Base-by-base conservation (phyloP, 73 alveolate species). In the Symbiodinium pilosum region DNA sequence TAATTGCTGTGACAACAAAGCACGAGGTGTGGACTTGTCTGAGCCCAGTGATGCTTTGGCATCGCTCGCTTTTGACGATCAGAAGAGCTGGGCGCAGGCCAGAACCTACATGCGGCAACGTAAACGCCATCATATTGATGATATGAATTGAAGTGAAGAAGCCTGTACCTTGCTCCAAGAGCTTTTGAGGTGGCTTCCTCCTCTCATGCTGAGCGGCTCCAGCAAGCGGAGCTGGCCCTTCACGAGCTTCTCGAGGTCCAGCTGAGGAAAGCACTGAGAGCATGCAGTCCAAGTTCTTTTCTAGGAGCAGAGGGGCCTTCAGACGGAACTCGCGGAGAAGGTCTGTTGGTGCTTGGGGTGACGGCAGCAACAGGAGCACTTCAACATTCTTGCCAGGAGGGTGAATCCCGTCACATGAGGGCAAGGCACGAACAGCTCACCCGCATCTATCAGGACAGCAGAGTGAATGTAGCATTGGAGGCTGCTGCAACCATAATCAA, bases 31-130 rank as follows among this genome's bases (percentile, higher is more conserved):
- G 41, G 95, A 88, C 32, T n/a, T 88, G 47, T 64, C 95, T 12
- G 95, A 88, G 95, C 95, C 95, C 43, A 64, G 87, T 36, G 95
- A 88, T 41, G 95, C 95, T 28, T 86, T 88, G 69, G 95, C 86
- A n/a, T 83, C 95, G 38, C 43, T 88, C 69, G 69, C 43, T 5
- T 88, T 88, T 18, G 95, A 88, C 32, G 95, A 88, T 39, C 95
- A 88, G 86, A 88, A 88, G 73, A 88, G 75, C 47, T 84, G 86
- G 34, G 95, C 95, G 44, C 95, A 88, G 95, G 95, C 69, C 34
- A 68, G 30, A 38, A 64, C 20, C 20, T 39, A 36, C 95, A 88
- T 86, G 95, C 69, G 20, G 89, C 11, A 38, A 64, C 20, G 6
- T 39, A 36, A 11, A 16, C 28, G 9, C 16, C 41, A 34, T 69